Percentiles rank a stretch among this genome's conserved stretches.
These are phyloP conservation scores for Colletotrichum echinochloae DNA, from an alignment of 2,329 filamentous ascomycete species.

Conservation along the genomic window DNA sequence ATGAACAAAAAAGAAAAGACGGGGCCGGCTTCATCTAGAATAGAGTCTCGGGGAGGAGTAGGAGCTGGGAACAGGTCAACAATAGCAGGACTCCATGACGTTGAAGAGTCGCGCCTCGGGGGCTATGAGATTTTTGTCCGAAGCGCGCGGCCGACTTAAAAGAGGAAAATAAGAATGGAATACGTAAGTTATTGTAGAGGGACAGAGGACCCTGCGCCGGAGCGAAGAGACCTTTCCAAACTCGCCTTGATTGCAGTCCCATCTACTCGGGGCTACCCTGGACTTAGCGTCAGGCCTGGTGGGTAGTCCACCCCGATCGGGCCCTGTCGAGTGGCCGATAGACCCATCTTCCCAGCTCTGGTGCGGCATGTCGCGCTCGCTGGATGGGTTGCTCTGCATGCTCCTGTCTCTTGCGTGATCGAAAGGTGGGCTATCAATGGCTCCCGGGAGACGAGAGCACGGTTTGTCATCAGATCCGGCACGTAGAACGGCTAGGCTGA, in stretches of 20 bases:
- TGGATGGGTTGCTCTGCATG: conserved; percentile 36
- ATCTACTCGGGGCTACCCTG: conserved; percentile 39
- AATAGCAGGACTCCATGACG: conserved; percentile 34
- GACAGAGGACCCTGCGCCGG: conserved; percentile 38
- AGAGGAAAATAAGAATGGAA: conserved; percentile 30
- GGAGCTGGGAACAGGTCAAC: conserved; percentile 4
- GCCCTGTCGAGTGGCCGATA: conserved; percentile 33
- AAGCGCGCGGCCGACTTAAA: conserved; percentile 37
- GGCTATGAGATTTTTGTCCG: conserved; percentile 20
- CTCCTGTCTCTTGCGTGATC: conserved; percentile 42
- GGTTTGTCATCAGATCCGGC: conserved; percentile 39
- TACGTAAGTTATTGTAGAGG: conserved; percentile 40
- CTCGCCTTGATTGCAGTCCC: conserved; percentile 37
- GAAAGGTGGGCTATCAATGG: conserved; percentile 30
- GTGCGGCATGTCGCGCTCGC: conserved; percentile 34
- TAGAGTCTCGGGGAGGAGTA: conserved; percentile 29
- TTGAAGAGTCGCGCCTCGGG: conserved; percentile 24
- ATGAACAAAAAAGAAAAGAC: neutral
- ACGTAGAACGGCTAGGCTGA: conserved; percentile 7
- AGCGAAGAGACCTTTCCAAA: conserved; percentile 31
- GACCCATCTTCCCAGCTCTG: conserved; percentile 19
- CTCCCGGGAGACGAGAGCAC: conserved; percentile 4
- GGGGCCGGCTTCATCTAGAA: conserved; percentile 18
- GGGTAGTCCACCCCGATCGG: conserved; percentile 35
- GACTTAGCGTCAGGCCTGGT: conserved; percentile 35